A percentile compares a stretch with the other conserved stretches of the same genome.
phyloP scores from a whole-genome alignment of 257 asterid genomes.

The Anisodus acutangulus region DNA sequence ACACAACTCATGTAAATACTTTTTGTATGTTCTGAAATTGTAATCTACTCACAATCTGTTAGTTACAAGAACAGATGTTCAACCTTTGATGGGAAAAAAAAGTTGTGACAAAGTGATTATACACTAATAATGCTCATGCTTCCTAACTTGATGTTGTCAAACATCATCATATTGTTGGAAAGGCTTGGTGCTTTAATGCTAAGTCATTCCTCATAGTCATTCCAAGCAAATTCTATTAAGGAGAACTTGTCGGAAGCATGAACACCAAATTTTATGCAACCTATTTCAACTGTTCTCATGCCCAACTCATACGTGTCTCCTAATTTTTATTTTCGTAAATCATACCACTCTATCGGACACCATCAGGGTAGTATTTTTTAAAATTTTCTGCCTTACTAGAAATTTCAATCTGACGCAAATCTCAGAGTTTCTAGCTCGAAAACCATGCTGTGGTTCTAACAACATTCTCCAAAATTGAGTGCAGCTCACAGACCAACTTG shows the following conservation, averaged over 20 bases:
- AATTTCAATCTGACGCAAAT: background rate
- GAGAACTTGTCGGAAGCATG: constrained; percentile 20
- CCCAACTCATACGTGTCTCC: background rate
- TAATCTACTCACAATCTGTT: constrained; percentile 13
- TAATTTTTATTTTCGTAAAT: background rate
- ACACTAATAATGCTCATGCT: constrained; percentile 2
- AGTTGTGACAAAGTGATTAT: background rate
- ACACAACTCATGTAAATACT: constrained; percentile 17
- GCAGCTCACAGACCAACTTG: constrained; percentile 13
- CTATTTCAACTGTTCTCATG: background rate
- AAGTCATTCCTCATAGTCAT: background rate
- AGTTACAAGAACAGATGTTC: background rate
- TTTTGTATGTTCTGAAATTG: background rate
- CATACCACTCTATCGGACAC: background rate
- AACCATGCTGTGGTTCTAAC: background rate
- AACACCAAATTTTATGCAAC: background rate
- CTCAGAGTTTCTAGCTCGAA: background rate
- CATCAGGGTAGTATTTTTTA: background rate
- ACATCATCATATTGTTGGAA: background rate
- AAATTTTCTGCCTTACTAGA: background rate
- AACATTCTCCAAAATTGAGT: background rate
- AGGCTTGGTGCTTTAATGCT: background rate
- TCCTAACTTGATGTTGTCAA: constrained; percentile 17
- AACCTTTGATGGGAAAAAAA: background rate
- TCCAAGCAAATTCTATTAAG: constrained; percentile 11